phyloP scores from a whole-genome alignment of 2,329 filamentous ascomycete genomes.

The Waltergamsia citrina region DNA sequence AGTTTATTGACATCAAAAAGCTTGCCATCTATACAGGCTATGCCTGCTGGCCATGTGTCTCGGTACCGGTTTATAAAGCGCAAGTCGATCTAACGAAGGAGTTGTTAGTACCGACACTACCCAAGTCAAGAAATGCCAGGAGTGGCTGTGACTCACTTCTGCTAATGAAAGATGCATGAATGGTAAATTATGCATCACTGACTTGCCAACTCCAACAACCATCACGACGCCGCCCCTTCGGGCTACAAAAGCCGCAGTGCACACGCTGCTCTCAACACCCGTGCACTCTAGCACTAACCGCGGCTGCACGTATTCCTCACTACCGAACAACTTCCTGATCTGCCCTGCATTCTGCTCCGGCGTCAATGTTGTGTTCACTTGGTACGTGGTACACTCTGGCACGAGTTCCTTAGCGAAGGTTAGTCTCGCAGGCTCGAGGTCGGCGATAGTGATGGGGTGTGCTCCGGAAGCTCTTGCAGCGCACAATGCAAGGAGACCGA shows the following conservation, averaged over 20 bases:
- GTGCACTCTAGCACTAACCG: constrained; percentile 56
- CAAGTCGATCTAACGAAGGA: constrained; percentile 43
- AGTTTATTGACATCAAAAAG: constrained; percentile 49
- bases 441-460: constrained; percentile 54
- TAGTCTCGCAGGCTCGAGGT: constrained; percentile 33
- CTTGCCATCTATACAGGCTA: constrained; percentile 48
- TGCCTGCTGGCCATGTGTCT: constrained; percentile 60
- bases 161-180: constrained; percentile 58
- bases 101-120: constrained; percentile 1
- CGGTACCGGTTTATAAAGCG: constrained; percentile 63
- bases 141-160: constrained; percentile 31
- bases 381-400: constrained; percentile 5
- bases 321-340: constrained; percentile 34
- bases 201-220: constrained; percentile 54
- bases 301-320: constrained; percentile 45
- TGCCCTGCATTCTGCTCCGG: constrained; percentile 3
- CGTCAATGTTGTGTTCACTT: constrained; percentile 1
- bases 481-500: constrained; percentile 49
- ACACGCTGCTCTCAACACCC: constrained; percentile 53
- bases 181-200: constrained; percentile 54
- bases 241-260: constrained; percentile 46
- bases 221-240: constrained; percentile 50
- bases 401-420: constrained; percentile 4
- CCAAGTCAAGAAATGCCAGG: neutral
- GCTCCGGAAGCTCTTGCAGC: constrained; percentile 52